Conservation (phyloP, 140 eudicot species). For the Oenanthe javanica region DNA sequence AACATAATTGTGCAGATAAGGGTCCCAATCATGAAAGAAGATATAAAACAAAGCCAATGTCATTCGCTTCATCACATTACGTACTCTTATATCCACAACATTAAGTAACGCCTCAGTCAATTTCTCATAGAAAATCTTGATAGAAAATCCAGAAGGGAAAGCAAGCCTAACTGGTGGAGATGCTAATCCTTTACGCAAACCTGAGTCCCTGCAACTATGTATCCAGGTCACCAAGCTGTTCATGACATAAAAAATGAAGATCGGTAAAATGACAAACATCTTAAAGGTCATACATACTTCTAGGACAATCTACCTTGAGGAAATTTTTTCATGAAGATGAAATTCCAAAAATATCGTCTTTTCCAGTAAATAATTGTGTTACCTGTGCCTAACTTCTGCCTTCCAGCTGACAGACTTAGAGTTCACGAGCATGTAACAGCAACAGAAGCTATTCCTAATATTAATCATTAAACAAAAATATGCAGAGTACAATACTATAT, state of each 20-base stretch:
- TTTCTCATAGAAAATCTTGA: not conserved
- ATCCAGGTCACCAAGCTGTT: too few relatives aligned
- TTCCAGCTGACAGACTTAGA: not conserved
- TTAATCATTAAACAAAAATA: not conserved
- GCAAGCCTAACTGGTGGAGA: not conserved
- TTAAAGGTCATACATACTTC: not conserved
- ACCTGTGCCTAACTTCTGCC: not conserved
- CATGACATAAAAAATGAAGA: not conserved
- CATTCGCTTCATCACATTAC: not conserved
- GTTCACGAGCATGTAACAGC: not conserved
- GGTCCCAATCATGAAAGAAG: not conserved
- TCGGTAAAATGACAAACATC: not conserved
- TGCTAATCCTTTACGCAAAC: not conserved
- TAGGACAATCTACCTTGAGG: not conserved
- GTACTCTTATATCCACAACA: not conserved
- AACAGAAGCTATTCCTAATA: not conserved
- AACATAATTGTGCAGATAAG: not conserved
- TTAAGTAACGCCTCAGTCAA: not conserved
- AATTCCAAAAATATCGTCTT: not conserved
- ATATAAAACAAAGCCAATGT: not conserved
- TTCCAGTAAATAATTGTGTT: not conserved
- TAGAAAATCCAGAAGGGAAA: not conserved
- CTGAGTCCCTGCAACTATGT: not conserved
- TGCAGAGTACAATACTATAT: not conserved
- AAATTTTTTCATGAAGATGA: not conserved